Evolutionary conservation across 108 stramenopile genomes (phyloP).

Genomic region (Tribonema minus): DNA sequence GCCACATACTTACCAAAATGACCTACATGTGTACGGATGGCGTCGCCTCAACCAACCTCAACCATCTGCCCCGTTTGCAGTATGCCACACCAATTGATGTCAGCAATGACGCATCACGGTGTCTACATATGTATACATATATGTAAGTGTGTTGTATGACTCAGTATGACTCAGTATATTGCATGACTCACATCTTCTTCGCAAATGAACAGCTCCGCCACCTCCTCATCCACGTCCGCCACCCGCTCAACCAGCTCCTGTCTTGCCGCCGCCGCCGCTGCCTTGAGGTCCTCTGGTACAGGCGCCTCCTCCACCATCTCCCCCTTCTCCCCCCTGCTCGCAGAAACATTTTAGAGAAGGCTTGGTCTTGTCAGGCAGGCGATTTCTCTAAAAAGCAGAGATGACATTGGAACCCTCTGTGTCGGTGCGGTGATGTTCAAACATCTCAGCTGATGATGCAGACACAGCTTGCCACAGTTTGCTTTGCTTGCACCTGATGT

Average conservation of each 20-base stretch:
- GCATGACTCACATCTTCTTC: conserved; percentile 91
- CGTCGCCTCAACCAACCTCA: neutral
- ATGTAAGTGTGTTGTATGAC: conserved; percentile 98
- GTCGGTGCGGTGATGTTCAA: too few relatives aligned
- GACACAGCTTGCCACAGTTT: too few relatives aligned
- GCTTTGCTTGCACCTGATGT: too few relatives aligned
- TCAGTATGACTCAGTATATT: conserved; percentile 93
- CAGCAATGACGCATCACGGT: too few relatives aligned
- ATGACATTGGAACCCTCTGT: too few relatives aligned
- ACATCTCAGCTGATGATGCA: too few relatives aligned
- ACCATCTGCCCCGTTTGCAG: conserved; percentile 34
- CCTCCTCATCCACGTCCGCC: conserved; percentile 85
- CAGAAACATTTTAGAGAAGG: too few relatives aligned
- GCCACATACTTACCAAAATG: too few relatives aligned
- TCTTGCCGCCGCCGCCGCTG: conserved; percentile 69
- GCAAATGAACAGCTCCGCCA: conserved; percentile 83
- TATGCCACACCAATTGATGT: conserved; percentile 7
- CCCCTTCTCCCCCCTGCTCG: conserved; percentile 76
- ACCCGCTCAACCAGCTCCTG: conserved; percentile 81
- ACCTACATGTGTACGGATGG: too few relatives aligned
- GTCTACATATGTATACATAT: conserved; percentile 53
- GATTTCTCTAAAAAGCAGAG: too few relatives aligned
- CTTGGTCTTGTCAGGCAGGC: too few relatives aligned
- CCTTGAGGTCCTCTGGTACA: conserved; percentile 73
- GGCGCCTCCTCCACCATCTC: conserved; percentile 66